phyloP scores from a whole-genome alignment of 345 rosid genomes.

The Streptanthus diversifolius region DNA sequence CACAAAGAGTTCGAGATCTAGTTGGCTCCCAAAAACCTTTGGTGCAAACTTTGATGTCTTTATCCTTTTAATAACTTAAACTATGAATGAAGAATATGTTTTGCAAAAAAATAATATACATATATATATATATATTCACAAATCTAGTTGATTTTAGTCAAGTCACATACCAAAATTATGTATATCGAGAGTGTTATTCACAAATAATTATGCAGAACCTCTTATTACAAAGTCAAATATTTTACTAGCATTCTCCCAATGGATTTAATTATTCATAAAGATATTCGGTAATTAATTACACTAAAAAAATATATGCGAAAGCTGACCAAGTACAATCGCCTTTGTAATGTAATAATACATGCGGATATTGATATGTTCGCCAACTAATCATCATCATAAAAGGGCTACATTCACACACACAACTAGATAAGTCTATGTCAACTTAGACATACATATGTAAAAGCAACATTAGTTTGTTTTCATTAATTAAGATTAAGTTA shows the following conservation, averaged over 20 bases:
- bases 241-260: background rate
- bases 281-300: background rate
- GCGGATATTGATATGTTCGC: background rate
- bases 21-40: too few relatives aligned
- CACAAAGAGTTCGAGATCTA: too few relatives aligned
- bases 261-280: background rate
- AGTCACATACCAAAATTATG: too few relatives aligned
- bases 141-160: too few relatives aligned
- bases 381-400: constrained; percentile 6
- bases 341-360: background rate
- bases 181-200: background rate
- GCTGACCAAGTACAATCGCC: background rate
- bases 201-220: background rate
- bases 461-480: background rate
- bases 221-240: background rate
- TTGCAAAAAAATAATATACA: too few relatives aligned
- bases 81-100: too few relatives aligned
- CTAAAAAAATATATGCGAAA: background rate
- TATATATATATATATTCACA: too few relatives aligned
- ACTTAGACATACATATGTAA: background rate
- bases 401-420: background rate
- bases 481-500: background rate
- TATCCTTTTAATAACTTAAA: too few relatives aligned
- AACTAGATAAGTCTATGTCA: background rate
- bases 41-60: too few relatives aligned